A percentile compares a stretch with the other conserved stretches of the same genome.
Conservation (phyloP, 2,329 filamentous ascomycete genomes). For the Colletotrichum limetticola region DNA sequence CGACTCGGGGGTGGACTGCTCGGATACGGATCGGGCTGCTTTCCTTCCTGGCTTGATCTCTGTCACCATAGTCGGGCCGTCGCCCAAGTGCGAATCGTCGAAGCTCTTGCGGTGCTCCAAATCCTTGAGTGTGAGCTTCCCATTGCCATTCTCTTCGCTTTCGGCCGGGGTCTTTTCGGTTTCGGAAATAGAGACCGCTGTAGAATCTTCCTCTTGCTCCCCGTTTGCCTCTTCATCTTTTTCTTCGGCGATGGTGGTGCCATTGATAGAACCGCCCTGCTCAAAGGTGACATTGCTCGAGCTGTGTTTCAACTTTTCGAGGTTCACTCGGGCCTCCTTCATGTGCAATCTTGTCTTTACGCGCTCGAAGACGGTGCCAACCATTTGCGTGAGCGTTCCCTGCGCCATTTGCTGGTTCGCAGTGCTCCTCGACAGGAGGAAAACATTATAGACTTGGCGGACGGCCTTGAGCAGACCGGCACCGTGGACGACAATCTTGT, state of each 20-base stretch:
- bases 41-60: constrained; percentile 62
- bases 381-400: constrained; percentile 97
- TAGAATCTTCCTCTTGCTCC: constrained; percentile 34
- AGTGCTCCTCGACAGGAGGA: constrained; percentile 91
- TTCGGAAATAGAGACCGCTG: constrained; percentile 41
- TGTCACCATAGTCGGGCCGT: constrained; percentile 75
- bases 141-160: constrained; percentile 46
- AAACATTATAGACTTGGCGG: constrained; percentile 98
- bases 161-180: constrained; percentile 42
- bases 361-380: constrained; percentile 95
- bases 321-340: constrained; percentile 80
- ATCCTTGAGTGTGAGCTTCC: constrained; percentile 74
- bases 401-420: constrained; percentile 98
- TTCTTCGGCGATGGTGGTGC: constrained; percentile 48
- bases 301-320: constrained; percentile 62
- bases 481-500: constrained; percentile 98
- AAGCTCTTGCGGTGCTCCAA: constrained; percentile 76
- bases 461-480: constrained; percentile 96
- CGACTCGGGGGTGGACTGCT: constrained; percentile 65
- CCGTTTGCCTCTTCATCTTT: constrained; percentile 50
- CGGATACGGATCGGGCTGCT: constrained; percentile 60
- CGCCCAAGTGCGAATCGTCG: constrained; percentile 73
- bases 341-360: constrained; percentile 87
- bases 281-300: constrained; percentile 64
- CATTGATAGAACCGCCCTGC: constrained; percentile 52